Base-by-base conservation (phyloP, 169 alveolate genomes). In the Plasmodium inui region DNA sequence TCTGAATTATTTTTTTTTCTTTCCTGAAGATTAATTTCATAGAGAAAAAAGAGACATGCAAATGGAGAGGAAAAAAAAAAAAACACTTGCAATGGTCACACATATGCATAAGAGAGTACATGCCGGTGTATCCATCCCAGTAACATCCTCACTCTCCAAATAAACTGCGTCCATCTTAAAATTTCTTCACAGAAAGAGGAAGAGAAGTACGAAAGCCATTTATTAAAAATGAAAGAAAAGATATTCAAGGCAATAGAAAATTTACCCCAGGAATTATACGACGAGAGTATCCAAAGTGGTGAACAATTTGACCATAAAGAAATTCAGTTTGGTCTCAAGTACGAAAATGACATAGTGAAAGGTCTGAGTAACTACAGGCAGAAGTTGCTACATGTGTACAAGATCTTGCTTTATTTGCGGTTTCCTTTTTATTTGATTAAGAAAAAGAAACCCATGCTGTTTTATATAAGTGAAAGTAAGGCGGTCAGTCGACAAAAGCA, bases 381-480 rank as follows among this genome's bases (percentile, higher is more conserved):
- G 28, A 94, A 84, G 28, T 93, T 95, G 82, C 80, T 96, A 14
- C 97, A 96, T 91, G 96, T 94, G 26, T 96, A 92, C 86, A 81
- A 96, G 55, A 82, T 96, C 80, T 82, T 96, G 34, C 95, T 95
- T 92, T 92, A 96, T 74, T 73, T 96, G 57, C 55, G 97, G 72
- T 96, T 90, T 82, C 97, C 97, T 28, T 94, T 95, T 91, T 82
- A 93, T 70, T 96, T 95, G 70, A 72, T 95, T 32, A 96, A 96
- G 50, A 90, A 86, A 53, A 85, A 93, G 10, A 92, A 93, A 19
- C 97, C 97, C 44, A 96, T 96, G 74, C n/a, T 96, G 50, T 96
- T 96, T 90, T 96, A 96, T 96, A 93, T 96, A 55, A 96, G 96
- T 78, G 97, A 96, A 74, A 95, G 95, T 91, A 96, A 96, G 73